phyloP scores from a whole-genome alignment of 2,329 filamentous ascomycete species.

The Penicillium griseofulvum region DNA sequence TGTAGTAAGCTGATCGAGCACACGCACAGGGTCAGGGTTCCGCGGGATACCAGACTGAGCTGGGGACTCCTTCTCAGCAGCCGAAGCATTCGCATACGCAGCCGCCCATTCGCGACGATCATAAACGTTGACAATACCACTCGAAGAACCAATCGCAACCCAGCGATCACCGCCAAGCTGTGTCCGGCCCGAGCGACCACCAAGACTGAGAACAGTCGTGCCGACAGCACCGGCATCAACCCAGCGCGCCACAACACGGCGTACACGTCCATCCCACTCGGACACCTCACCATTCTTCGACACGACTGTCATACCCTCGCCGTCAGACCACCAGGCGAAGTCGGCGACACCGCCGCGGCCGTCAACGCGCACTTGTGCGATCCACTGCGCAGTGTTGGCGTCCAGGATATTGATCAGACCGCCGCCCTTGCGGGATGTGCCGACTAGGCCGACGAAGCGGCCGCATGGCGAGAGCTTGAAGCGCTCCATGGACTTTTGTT shows the following conservation, averaged over 20 bases:
- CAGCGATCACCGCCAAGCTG: conserved; percentile 73
- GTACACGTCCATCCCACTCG: conserved; percentile 73
- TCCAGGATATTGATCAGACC: conserved; percentile 84
- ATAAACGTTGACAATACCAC: conserved; percentile 90
- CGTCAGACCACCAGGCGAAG: conserved; percentile 88
- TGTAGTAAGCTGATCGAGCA: conserved; percentile 83
- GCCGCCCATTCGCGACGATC: conserved; percentile 67
- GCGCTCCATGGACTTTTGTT: conserved; percentile 86
- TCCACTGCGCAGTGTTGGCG: conserved; percentile 80
- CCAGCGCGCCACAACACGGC: conserved; percentile 77
- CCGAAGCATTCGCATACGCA: conserved; percentile 34
- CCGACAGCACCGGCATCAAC: conserved; percentile 84
- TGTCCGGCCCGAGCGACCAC: conserved; percentile 46
- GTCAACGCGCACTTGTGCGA: conserved; percentile 77
- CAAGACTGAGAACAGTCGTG: conserved; percentile 77
- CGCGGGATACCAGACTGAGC: conserved; percentile 55
- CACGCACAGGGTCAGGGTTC: conserved; percentile 68
- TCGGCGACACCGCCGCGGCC: conserved; percentile 80
- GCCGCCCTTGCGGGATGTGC: conserved; percentile 77
- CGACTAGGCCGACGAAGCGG: conserved; percentile 77
- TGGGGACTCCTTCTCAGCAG: conserved; percentile 19
- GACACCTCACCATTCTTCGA: conserved; percentile 86
- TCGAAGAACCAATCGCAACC: conserved; percentile 82
- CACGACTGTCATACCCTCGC: conserved; percentile 75
- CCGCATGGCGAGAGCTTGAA: conserved; percentile 88